These are phyloP conservation scores for Serendipita vermifera DNA, from an alignment of 768 basidiomycete genomes.

Conservation along the genomic window DNA sequence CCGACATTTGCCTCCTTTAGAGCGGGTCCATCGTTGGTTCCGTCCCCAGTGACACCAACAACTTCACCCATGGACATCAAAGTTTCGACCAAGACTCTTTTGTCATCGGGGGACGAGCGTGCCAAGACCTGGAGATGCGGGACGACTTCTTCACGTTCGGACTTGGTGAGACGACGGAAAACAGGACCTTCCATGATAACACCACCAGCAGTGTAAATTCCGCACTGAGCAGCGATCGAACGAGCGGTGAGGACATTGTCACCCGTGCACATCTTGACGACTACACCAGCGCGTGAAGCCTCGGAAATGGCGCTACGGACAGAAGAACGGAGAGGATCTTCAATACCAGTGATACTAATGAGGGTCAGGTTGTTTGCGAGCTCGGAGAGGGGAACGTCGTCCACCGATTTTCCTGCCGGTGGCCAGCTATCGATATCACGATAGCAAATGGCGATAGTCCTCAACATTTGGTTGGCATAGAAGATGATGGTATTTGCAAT, in stretches of 20 bases:
- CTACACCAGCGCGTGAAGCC: constrained; percentile 80
- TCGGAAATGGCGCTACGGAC: constrained; percentile 83
- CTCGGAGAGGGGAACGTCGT: constrained; percentile 49
- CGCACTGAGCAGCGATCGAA: constrained; percentile 94
- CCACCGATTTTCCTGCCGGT: constrained; percentile 33
- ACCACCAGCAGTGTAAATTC: constrained; percentile 86
- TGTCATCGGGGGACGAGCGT: constrained; percentile 94
- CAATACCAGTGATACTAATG: constrained; percentile 85
- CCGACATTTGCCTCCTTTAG: constrained; percentile 93
- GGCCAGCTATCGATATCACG: constrained; percentile 82
- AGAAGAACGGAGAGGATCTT: constrained; percentile 86
- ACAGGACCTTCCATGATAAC: constrained; percentile 97
- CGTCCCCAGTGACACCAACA: constrained; percentile 93
- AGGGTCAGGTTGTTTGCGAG: constrained; percentile 65
- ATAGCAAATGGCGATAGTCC: constrained; percentile 91
- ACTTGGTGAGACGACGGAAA: constrained; percentile 63
- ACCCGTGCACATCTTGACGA: constrained; percentile 97
- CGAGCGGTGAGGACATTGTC: constrained; percentile 91
- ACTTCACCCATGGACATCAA: constrained; percentile 78
- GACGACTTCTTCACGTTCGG: constrained; percentile 67
- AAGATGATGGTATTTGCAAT: constrained; percentile 90
- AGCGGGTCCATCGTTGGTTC: constrained; percentile 95
- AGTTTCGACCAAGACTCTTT: constrained; percentile 86
- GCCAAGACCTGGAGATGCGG: constrained; percentile 93
- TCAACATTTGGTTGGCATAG: constrained; percentile 90